phyloP scores from a whole-genome alignment of 768 basidiomycete genomes.

The Collybia nuda region DNA sequence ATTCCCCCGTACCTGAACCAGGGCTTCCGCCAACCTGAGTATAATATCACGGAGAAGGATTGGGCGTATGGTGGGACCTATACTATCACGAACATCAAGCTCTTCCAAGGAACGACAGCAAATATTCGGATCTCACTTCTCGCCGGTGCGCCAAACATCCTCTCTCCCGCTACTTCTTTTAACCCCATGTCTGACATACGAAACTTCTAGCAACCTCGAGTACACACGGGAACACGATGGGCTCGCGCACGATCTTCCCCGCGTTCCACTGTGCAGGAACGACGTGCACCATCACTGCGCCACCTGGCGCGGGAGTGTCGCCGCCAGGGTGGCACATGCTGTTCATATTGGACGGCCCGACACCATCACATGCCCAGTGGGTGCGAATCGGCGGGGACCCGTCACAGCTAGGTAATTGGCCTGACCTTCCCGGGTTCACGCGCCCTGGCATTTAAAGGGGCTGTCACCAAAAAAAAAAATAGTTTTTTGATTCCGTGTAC shows the following conservation, averaged over 20 bases:
- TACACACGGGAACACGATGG: slow-evolving; percentile 80
- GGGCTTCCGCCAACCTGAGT: slow-evolving; percentile 61
- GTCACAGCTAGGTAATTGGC: slow-evolving; percentile 70
- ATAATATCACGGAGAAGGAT: slow-evolving; percentile 56
- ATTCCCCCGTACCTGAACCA: slow-evolving; percentile 81
- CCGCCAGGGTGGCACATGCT: slow-evolving; percentile 80
- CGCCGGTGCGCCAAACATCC: slow-evolving; percentile 44
- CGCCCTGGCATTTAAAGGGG: slow-evolving; percentile 51
- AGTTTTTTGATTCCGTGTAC: no score
- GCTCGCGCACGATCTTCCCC: slow-evolving; percentile 71
- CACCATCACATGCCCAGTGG: slow-evolving; percentile 73
- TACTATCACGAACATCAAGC: slow-evolving; percentile 44
- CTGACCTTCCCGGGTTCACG: slow-evolving; percentile 65
- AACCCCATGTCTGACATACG: no score
- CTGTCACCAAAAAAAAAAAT: no score
- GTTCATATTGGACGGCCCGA: slow-evolving; percentile 76
- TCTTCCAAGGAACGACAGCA: slow-evolving; percentile 40
- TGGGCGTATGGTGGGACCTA: slow-evolving; percentile 59
- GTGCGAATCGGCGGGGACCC: slow-evolving; percentile 83
- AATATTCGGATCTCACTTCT: slow-evolving; percentile 61
- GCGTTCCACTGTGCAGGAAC: slow-evolving; percentile 66
- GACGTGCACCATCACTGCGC: slow-evolving; percentile 75
- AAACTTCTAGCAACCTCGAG: slow-evolving; percentile 63
- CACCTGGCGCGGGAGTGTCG: slow-evolving; percentile 66
- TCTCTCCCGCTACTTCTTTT: background rate